Conservation (phyloP, 2,329 filamentous ascomycete genomes). For the Diaporthe sp. region DNA sequence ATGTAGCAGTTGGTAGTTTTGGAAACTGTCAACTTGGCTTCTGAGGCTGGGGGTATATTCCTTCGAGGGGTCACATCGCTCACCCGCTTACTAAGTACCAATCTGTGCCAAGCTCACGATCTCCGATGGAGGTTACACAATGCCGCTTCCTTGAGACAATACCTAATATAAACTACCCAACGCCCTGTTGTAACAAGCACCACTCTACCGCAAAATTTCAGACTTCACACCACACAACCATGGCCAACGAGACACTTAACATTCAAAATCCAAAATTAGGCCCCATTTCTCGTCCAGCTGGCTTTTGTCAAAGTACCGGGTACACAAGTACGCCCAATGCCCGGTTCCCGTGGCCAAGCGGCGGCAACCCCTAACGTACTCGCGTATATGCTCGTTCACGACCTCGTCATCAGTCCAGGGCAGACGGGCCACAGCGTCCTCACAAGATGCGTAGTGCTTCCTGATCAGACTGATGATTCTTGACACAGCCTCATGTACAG, state of each 20-base stretch:
- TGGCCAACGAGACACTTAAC: background rate
- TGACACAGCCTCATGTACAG: background rate
- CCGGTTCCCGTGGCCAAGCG: background rate
- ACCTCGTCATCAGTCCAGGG: constrained; percentile 12
- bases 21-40: background rate
- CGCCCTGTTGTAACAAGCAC: no score
- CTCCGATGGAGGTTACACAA: background rate
- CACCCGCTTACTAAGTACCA: background rate
- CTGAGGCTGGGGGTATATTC: background rate
- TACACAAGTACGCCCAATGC: constrained; percentile 9
- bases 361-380: background rate
- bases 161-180: background rate
- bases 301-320: constrained; percentile 7
- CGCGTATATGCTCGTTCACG: background rate
- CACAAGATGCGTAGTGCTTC: background rate
- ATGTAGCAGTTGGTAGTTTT: background rate
- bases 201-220: no score
- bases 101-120: background rate
- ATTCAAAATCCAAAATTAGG: background rate
- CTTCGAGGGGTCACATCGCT: background rate
- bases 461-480: background rate
- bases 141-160: no score
- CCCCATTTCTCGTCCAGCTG: constrained; percentile 10
- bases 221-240: no score
- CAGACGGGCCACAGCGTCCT: constrained; percentile 9